These are phyloP conservation scores for Leccinum pachyderme DNA, from an alignment of 1,284 basidiomycete species.

Conservation along the genomic window DNA sequence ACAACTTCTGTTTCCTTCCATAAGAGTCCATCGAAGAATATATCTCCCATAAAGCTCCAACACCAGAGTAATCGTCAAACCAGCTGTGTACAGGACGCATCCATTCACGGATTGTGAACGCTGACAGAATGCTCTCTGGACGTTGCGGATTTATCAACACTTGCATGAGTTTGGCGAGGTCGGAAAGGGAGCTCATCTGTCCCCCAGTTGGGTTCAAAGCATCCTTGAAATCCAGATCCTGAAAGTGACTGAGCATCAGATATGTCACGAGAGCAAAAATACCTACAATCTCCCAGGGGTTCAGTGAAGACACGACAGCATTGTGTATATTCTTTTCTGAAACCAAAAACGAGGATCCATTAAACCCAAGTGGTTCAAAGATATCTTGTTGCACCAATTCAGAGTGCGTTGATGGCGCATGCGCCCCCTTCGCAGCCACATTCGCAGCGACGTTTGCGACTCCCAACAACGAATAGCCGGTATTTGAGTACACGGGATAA, in stretches of 20 bases:
- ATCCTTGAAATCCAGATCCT: slow-evolving; percentile 43
- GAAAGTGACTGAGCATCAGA: neutral
- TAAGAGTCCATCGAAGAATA: slow-evolving; percentile 34
- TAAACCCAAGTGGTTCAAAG: slow-evolving; percentile 42
- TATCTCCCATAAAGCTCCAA: slow-evolving; percentile 53
- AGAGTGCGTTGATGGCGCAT: slow-evolving; percentile 36
- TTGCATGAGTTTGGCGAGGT: slow-evolving; percentile 42
- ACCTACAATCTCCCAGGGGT: slow-evolving; percentile 35
- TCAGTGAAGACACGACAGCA: slow-evolving; percentile 36
- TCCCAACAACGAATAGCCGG: slow-evolving; percentile 43
- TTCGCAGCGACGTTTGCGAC: slow-evolving; percentile 44
- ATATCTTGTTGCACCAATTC: slow-evolving; percentile 44
- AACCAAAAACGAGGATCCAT: slow-evolving; percentile 37
- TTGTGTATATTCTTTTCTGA: slow-evolving; percentile 28
- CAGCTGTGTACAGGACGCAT: slow-evolving; percentile 40
- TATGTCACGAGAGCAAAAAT: neutral
- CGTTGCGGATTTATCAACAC: slow-evolving; percentile 41
- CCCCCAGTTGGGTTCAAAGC: slow-evolving; percentile 45
- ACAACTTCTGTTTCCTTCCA: slow-evolving; percentile 39
- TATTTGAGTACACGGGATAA: slow-evolving; percentile 51
- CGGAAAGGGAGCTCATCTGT: slow-evolving; percentile 48
- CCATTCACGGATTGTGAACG: slow-evolving; percentile 42
- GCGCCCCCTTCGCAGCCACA: slow-evolving; percentile 23
- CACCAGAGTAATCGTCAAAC: slow-evolving; percentile 41
- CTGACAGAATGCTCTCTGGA: slow-evolving; percentile 36